phyloP scores from a whole-genome alignment of 768 basidiomycete species.

The Galerina sulciceps region DNA sequence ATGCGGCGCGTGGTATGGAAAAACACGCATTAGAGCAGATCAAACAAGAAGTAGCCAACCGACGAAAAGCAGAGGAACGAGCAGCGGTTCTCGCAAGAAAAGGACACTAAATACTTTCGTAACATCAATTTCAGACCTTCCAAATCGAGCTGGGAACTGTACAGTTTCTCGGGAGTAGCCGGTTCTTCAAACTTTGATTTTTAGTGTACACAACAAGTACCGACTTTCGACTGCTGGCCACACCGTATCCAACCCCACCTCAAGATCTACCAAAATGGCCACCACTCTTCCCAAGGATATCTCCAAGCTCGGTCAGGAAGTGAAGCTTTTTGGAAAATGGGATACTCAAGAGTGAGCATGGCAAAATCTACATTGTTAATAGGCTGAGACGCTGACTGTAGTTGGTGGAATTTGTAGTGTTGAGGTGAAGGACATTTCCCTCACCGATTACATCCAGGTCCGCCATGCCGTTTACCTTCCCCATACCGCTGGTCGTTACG shows the following conservation, averaged over 20 bases:
- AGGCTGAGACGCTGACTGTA: conserved; percentile 15
- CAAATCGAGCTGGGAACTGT: conserved; percentile 35
- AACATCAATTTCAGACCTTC: too few species aligned
- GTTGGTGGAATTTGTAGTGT: conserved; percentile 55
- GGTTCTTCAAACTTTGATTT: conserved; percentile 49
- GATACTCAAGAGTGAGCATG: conserved; percentile 89
- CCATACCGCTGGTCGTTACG: conserved; percentile 98
- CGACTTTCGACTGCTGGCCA: conserved; percentile 39
- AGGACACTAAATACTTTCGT: neutral
- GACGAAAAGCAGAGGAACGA: conserved; percentile 64
- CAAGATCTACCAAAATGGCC: conserved; percentile 56
- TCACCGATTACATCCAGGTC: conserved; percentile 99
- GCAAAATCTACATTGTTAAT: conserved; percentile 21
- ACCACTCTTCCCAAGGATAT: conserved; percentile 84
- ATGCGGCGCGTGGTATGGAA: conserved; percentile 33
- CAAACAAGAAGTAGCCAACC: conserved; percentile 56
- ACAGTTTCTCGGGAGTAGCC: conserved; percentile 46
- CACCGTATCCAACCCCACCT: conserved; percentile 41
- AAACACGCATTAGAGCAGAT: conserved; percentile 27
- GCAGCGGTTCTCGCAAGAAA: neutral
- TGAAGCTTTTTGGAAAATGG: conserved; percentile 99
- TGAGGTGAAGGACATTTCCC: conserved; percentile 98
- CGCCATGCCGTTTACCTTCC: conserved; percentile 97
- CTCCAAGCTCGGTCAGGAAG: conserved; percentile 79
- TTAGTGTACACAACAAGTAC: conserved; percentile 45